Percentiles rank a stretch among this genome's conserved stretches.
Conservation (phyloP, 1,284 basidiomycete species). For the Ceraceosorus guamensis region DNA sequence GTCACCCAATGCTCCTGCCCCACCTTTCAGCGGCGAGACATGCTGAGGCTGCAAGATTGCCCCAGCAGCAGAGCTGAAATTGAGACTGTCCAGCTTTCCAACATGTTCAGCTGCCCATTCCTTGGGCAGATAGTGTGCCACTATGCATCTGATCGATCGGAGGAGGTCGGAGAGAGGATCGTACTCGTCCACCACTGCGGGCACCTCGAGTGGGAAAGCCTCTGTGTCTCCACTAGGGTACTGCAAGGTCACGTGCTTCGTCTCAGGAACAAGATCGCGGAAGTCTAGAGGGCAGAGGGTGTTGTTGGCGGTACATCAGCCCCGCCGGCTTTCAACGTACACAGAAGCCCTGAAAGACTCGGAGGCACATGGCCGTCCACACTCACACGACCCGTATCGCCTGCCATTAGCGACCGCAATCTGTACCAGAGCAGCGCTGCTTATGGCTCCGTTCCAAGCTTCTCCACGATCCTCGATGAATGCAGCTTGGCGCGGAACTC, state of each 20-base stretch:
- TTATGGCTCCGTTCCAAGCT: neutral
- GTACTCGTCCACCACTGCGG: conserved; percentile 42
- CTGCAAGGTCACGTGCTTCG: conserved; percentile 37
- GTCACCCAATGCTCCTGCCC: neutral
- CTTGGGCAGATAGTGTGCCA: conserved; percentile 26
- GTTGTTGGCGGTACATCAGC: neutral
- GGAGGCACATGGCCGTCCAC: neutral
- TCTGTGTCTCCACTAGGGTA: conserved; percentile 21
- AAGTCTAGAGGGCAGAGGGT: conserved; percentile 6
- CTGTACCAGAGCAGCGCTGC: neutral
- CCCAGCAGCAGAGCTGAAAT: conserved; percentile 20
- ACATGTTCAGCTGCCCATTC: conserved; percentile 24
- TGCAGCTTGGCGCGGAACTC: conserved; percentile 1
- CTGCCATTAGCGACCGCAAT: neutral
- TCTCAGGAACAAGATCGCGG: conserved; percentile 18
- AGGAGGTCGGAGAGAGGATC: conserved; percentile 44
- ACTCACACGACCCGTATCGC: neutral
- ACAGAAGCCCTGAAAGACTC: neutral
- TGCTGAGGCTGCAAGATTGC: neutral
- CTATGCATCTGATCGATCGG: conserved; percentile 31
- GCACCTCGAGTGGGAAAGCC: conserved; percentile 34
- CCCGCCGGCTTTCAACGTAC: neutral
- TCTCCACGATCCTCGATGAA: neutral
- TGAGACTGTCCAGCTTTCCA: conserved; percentile 36
- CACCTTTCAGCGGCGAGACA: neutral